Evolutionary conservation across 257 asterid genomes (phyloP), one percentile per base, ranked within the genome.

Genomic region (Solanum pennellii): DNA sequence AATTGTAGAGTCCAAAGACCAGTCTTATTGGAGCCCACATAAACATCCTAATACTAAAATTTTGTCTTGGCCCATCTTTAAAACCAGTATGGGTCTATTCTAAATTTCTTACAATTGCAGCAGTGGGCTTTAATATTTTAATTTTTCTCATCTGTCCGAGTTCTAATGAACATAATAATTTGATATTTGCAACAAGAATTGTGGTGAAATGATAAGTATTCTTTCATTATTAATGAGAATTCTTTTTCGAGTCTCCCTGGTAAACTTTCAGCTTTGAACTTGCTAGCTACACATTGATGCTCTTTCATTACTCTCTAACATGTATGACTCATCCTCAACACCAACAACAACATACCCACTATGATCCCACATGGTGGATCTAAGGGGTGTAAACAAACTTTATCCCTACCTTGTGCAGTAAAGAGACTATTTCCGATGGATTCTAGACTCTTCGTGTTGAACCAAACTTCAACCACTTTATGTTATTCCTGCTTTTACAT

Each of bases 241-340:
- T 42, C 42, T 39, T 0, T 10, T 41, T 41, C 44, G 44, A 41
- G 44, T 41, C 9, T 11, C 44, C 45, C 45, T 10, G 4, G 4
- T 42, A 13, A 44, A 14, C 14, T 44, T 44, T 11, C 49, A 44
- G 12, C 14, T 11, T 44, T 44, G 49, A 44, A 44, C 49, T 44
- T 44, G 75, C 91, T 94, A 94, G 97, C 95, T 88, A 95, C 93
- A 98, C 96, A 90, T 90, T 92, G 62, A 87, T 44, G 13, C 47
- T 44, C 49, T 11, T 44, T 44, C 5, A 12, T 12, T 44, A 44
- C 5, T 44, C 47, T 44, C 49, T 44, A 44, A 44, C 49, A 3
- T 44, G 14, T 89, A 52, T 89, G 88, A 92, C 94, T 89, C 93
- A 93, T 91, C 31, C 13, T 5, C 27, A 91, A 92, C 93, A 52